A percentile compares a stretch with the other conserved stretches of the same genome.
These are phyloP conservation scores for Debaryomyces tyrocola DNA, from an alignment of 805 yeast genomes.

Conservation along the genomic window DNA sequence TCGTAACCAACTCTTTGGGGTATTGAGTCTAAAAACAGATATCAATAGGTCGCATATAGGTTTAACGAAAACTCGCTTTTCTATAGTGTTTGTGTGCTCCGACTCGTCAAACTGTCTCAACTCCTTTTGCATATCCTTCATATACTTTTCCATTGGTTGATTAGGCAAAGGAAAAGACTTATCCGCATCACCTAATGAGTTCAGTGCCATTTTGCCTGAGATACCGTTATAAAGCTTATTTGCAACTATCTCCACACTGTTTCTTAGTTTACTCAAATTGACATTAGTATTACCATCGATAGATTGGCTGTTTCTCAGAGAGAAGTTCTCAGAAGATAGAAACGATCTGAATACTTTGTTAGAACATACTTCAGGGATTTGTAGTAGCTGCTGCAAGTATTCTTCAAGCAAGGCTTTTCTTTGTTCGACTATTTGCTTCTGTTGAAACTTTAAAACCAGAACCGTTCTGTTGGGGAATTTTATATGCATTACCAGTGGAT, in stretches of 20 bases:
- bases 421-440: slow-evolving; percentile 59
- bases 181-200: neutral
- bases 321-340: slow-evolving; percentile 69
- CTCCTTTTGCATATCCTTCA: slow-evolving; percentile 55
- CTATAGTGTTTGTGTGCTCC: slow-evolving; percentile 1
- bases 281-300: slow-evolving; percentile 20
- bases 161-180: neutral
- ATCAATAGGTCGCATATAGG: slow-evolving; percentile 80
- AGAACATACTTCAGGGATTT: slow-evolving; percentile 68
- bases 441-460: slow-evolving; percentile 68
- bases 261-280: slow-evolving; percentile 8
- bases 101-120: slow-evolving; percentile 51
- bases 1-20: slow-evolving; percentile 72
- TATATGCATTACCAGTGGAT: slow-evolving; percentile 49
- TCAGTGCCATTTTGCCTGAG: slow-evolving; percentile 12
- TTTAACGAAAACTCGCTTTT: slow-evolving; percentile 57
- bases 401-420: slow-evolving; percentile 61
- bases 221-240: slow-evolving; percentile 34
- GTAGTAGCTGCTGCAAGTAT: slow-evolving; percentile 59
- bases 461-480: slow-evolving; percentile 62
- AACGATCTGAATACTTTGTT: slow-evolving; percentile 73
- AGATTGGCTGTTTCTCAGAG: slow-evolving; percentile 27
- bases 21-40: slow-evolving; percentile 64
- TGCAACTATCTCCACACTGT: slow-evolving; percentile 30
- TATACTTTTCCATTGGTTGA: slow-evolving; percentile 24